A percentile compares a stretch with the other conserved stretches of the same genome.
Conservation (phyloP, 345 rosid genomes). For the Angophora floribunda region DNA sequence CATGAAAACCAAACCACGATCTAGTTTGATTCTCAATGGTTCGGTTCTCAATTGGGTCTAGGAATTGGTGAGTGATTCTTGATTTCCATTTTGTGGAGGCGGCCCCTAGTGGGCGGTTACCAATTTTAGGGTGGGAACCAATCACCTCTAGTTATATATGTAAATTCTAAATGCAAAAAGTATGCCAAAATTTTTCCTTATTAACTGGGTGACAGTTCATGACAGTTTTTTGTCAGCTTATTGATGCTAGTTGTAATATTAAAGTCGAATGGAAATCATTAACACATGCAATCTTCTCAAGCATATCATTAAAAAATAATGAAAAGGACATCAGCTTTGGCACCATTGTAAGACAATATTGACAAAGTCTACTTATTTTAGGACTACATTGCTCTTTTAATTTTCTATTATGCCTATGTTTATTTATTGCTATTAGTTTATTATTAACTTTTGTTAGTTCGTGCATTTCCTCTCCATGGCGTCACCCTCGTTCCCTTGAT, state of each 20-base stretch:
- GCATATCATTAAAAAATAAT: background rate
- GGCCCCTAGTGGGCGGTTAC: too few relatives aligned
- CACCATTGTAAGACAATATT: background rate
- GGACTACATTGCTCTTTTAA: background rate
- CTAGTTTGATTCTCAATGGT: too few relatives aligned
- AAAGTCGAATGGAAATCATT: background rate
- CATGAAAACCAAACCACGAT: too few relatives aligned
- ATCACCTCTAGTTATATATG: background rate
- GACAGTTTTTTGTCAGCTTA: background rate
- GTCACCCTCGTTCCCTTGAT: background rate
- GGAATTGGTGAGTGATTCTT: background rate
- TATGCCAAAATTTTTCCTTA: background rate
- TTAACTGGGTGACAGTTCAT: background rate
- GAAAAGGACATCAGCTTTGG: background rate
- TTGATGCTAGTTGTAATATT: background rate
- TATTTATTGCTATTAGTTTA: background rate
- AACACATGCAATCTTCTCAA: background rate
- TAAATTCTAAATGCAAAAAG: background rate
- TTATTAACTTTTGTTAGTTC: background rate
- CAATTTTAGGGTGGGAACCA: background rate
- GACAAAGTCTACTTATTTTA: background rate
- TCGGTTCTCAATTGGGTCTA: too few relatives aligned
- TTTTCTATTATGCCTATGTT: background rate
- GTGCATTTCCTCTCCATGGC: background rate
- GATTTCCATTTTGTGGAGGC: too few relatives aligned